A percentile compares a stretch with the other conserved stretches of the same genome.
These are phyloP conservation scores for Poronia punctata DNA, from an alignment of 495 filamentous ascomycete genomes.

Conservation along the genomic window DNA sequence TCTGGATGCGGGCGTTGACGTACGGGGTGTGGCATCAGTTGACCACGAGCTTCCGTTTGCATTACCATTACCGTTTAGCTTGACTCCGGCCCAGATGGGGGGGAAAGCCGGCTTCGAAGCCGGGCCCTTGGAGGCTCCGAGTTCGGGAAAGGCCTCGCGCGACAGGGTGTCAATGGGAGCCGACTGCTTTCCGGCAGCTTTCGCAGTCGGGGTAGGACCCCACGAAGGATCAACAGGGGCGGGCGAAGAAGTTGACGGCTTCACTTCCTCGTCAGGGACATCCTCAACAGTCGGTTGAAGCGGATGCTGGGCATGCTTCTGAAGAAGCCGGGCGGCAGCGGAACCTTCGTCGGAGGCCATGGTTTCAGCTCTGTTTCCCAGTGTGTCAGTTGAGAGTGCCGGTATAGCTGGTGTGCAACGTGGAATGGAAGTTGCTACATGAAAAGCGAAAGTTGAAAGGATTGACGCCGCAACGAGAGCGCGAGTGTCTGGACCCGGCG, in stretches of 20 bases:
- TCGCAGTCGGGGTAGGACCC: slow-evolving; percentile 42
- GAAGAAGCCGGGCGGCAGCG: slow-evolving; percentile 68
- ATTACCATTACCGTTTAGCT: slow-evolving; percentile 45
- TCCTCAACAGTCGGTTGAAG: slow-evolving; percentile 75
- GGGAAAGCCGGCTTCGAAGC: slow-evolving; percentile 47
- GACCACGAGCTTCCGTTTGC: slow-evolving; percentile 51
- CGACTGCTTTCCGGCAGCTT: slow-evolving; percentile 57
- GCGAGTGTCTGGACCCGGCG: too few relatives aligned
- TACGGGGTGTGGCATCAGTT: slow-evolving; percentile 42
- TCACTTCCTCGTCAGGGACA: slow-evolving; percentile 69
- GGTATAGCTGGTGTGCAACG: not conserved
- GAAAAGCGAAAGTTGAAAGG: too few relatives aligned
- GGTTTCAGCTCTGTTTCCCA: slow-evolving; percentile 8
- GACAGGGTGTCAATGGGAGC: slow-evolving; percentile 67
- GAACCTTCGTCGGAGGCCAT: slow-evolving; percentile 40
- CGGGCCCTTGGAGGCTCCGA: slow-evolving; percentile 65
- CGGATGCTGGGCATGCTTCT: slow-evolving; percentile 63
- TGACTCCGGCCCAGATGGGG: slow-evolving; percentile 51
- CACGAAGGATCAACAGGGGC: slow-evolving; percentile 31
- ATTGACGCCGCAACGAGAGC: too few relatives aligned
- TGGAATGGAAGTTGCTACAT: too few relatives aligned
- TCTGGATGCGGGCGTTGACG: slow-evolving; percentile 54
- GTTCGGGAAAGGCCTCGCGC: slow-evolving; percentile 81
- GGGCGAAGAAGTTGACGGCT: slow-evolving; percentile 19
- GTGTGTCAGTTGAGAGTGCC: slow-evolving; percentile 2